Conservation (phyloP, 768 basidiomycete genomes). For the Kwoniella botswanensis region DNA sequence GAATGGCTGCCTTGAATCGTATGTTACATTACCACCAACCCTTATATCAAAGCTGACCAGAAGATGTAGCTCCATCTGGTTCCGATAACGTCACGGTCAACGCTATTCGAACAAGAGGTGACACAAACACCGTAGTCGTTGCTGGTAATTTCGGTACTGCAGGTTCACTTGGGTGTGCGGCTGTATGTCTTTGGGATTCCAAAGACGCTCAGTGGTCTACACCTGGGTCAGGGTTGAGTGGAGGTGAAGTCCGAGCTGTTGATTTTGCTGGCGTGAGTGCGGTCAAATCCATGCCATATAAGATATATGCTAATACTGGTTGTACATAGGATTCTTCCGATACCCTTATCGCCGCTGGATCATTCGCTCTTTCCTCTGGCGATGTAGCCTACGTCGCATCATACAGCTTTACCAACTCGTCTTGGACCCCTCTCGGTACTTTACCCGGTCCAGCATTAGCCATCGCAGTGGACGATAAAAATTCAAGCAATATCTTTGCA, state of each 20-base stretch:
- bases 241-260: constrained; percentile 78
- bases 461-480: constrained; percentile 78
- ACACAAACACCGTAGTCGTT: constrained; percentile 72
- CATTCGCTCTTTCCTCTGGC: constrained; percentile 70
- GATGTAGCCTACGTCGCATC: constrained; percentile 73
- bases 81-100: constrained; percentile 67
- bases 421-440: constrained; percentile 67
- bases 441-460: constrained; percentile 91
- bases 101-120: constrained; percentile 69
- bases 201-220: constrained; percentile 74
- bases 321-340: constrained; percentile 67
- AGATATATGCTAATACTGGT: not conserved
- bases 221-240: constrained; percentile 73
- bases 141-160: constrained; percentile 86
- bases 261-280: constrained; percentile 76
- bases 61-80: constrained; percentile 59
- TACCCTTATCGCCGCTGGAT: constrained; percentile 77
- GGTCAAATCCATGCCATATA: constrained; percentile 18
- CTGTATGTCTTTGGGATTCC: constrained; percentile 77
- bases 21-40: not conserved
- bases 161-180: constrained; percentile 74
- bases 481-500: constrained; percentile 82
- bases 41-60: constrained; percentile 9
- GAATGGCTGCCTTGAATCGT: constrained; percentile 68
- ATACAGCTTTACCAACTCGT: constrained; percentile 72